Evolutionary conservation across 1,139 yeast species (phyloP), one percentile per base, ranked within the genome.

Genomic region (Taphrina communis): DNA sequence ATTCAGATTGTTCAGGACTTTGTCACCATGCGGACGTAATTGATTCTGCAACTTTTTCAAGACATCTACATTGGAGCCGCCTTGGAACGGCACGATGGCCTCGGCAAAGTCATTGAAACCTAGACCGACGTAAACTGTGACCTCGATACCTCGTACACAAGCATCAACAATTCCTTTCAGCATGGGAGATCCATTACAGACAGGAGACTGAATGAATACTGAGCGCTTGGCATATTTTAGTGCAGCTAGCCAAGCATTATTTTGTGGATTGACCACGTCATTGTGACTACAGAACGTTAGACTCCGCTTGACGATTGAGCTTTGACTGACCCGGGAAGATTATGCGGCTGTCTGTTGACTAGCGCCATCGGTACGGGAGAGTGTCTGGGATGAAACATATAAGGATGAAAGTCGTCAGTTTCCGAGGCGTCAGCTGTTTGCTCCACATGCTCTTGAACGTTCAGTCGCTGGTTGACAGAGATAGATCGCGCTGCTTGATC

Each of bases 81-180:
- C 51, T 48, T 60, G 65, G 17, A 60, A 60, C 8, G 65, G 65
- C 14, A 58, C 62, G 21, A 60, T 25, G 5, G 52, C 31, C 38
- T 60, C 65, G 11, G 57, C 56, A 19, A 50, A 50, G 39, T 60
- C 65, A 21, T 60, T 60, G 65, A 60, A 60, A 3, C 65, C 65
- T 21, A 60, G 57, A 39, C 65, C 65, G 39, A 60, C 57, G 19
- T 19, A 60, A 35, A 60, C 9, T n/a, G 65, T 60, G 11, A 50
- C 56, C 38, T 6, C 38, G n/a, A 60, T 60, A 1, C 65, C 65
- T 12, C 65, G 65, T 6, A 25, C 17, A 50, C 65, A 60, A 8
- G 65, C 65, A 19, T 35, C 65, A 19, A 42, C 21, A n/a, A 60
- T 51, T 1, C 39, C 65, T 12, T 31, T 35, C 17, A 50, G 17